These are phyloP conservation scores for Funneliformis mosseae DNA, from an alignment of 192 early-diverging fungal genomes.

Conservation along the genomic window DNA sequence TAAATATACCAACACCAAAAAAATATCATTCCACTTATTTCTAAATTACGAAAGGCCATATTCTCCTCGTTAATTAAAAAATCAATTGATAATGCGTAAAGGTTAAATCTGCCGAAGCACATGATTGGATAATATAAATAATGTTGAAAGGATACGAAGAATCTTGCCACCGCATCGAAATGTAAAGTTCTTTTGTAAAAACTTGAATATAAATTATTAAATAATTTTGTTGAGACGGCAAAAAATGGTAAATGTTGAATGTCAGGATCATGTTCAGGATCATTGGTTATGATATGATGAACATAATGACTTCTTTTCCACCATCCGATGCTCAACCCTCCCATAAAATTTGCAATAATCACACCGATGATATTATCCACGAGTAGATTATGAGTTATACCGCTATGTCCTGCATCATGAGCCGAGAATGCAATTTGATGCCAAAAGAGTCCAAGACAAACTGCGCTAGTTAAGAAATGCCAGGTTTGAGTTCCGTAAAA, in stretches of 20 bases:
- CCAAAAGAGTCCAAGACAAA: constrained; percentile 76
- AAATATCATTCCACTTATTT: constrained; percentile 69
- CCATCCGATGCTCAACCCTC: constrained; percentile 93
- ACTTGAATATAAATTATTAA: constrained; percentile 82
- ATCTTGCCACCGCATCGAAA: constrained; percentile 75
- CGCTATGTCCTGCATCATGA: constrained; percentile 97
- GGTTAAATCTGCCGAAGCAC: constrained; percentile 91
- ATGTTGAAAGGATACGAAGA: constrained; percentile 85
- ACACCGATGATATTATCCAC: constrained; percentile 85
- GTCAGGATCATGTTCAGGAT: constrained; percentile 94
- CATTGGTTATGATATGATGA: constrained; percentile 96
- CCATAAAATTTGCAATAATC: constrained; percentile 75
- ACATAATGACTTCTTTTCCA: constrained; percentile 98
- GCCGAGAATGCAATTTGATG: constrained; percentile 93
- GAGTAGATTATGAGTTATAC: constrained; percentile 72
- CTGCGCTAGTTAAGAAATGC: constrained; percentile 58
- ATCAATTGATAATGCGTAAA: constrained; percentile 74
- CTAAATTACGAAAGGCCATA: constrained; percentile 75
- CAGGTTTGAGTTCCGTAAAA: constrained; percentile 50
- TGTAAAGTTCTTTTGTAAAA: constrained; percentile 83
- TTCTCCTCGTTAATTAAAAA: constrained; percentile 65
- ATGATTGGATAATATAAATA: constrained; percentile 84
- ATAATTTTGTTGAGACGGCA: constrained; percentile 79
- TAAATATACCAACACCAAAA: constrained; percentile 83
- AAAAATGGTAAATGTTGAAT: constrained; percentile 98